Evolutionary conservation across 352 stramenopile genomes (phyloP).

Genomic region (Phytophthora chlamydospora): DNA sequence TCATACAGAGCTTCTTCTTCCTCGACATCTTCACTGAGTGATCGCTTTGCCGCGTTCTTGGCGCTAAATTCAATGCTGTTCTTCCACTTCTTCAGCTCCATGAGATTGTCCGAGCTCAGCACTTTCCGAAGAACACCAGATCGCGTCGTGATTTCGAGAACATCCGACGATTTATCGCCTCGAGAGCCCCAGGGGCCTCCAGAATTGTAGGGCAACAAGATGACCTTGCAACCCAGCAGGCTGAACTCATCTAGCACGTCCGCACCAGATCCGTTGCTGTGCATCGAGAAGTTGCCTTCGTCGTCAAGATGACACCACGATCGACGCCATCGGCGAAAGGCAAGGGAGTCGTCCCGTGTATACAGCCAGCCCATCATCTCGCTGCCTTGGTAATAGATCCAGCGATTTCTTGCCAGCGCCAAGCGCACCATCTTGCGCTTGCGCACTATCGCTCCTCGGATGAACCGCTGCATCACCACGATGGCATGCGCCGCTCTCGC

Average conservation of each 20-base stretch:
- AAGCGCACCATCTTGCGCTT: slow-evolving; percentile 69
- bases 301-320: slow-evolving; percentile 84
- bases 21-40: slow-evolving; percentile 31
- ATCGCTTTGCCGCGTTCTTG: slow-evolving; percentile 44
- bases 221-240: slow-evolving; percentile 68
- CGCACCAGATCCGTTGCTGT: slow-evolving; percentile 71
- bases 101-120: slow-evolving; percentile 58
- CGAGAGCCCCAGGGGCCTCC: slow-evolving; percentile 55
- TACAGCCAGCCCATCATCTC: slow-evolving; percentile 88
- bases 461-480: slow-evolving; percentile 80
- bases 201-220: slow-evolving; percentile 55
- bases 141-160: slow-evolving; percentile 69
- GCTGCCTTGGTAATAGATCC: slow-evolving; percentile 59
- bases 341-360: slow-evolving; percentile 79
- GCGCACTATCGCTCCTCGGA: slow-evolving; percentile 75
- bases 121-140: slow-evolving; percentile 64
- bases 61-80: slow-evolving; percentile 65
- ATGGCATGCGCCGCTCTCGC: slow-evolving; percentile 74
- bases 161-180: slow-evolving; percentile 29
- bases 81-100: slow-evolving; percentile 79
- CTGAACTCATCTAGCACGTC: slow-evolving; percentile 75
- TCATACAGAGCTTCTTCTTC: slow-evolving; percentile 44
- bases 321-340: slow-evolving; percentile 84
- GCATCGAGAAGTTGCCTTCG: slow-evolving; percentile 68
- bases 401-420: slow-evolving; percentile 59